These are phyloP conservation scores for Pythium sp. DNA, from an alignment of 352 stramenopile species.

Conservation along the genomic window DNA sequence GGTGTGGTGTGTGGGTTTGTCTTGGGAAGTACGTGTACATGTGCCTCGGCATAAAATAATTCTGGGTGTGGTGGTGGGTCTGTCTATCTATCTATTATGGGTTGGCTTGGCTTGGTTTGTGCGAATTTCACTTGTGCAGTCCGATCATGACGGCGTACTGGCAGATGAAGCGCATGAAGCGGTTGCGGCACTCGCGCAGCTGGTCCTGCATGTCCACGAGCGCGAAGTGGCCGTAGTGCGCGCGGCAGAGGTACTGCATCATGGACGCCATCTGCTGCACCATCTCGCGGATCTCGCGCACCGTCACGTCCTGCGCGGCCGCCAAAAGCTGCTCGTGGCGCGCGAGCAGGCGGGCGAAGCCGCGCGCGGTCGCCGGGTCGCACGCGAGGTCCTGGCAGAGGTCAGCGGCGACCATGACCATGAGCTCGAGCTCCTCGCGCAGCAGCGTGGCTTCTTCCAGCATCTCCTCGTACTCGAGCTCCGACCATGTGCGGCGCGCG, in stretches of 20 bases:
- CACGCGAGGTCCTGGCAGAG: constrained; percentile 50
- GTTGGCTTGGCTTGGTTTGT: not conserved
- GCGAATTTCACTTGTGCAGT: constrained; percentile 24
- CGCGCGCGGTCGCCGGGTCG: constrained; percentile 29
- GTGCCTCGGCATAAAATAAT: constrained; percentile 7
- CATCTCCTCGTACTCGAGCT: constrained; percentile 76
- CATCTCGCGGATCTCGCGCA: constrained; percentile 56
- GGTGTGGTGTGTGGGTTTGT: not conserved
- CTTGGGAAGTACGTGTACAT: constrained; percentile 1
- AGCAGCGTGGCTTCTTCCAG: constrained; percentile 64
- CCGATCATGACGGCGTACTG: constrained; percentile 70
- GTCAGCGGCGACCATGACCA: constrained; percentile 55
- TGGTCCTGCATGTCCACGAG: constrained; percentile 76
- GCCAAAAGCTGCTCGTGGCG: constrained; percentile 47
- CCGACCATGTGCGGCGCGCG: constrained; percentile 41
- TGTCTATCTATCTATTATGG: constrained; percentile 16
- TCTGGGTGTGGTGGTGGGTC: not conserved
- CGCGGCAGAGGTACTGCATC: constrained; percentile 69
- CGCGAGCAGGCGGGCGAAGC: constrained; percentile 32
- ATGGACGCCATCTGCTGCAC: constrained; percentile 68
- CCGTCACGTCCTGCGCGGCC: constrained; percentile 46
- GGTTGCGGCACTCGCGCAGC: constrained; percentile 57
- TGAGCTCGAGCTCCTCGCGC: constrained; percentile 66
- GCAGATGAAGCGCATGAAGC: constrained; percentile 77
- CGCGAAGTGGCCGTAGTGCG: constrained; percentile 66